Evolutionary conservation across 2,329 filamentous ascomycete species (phyloP), one percentile per base, ranked within the genome.

Genomic region (Emergomyces orientalis): DNA sequence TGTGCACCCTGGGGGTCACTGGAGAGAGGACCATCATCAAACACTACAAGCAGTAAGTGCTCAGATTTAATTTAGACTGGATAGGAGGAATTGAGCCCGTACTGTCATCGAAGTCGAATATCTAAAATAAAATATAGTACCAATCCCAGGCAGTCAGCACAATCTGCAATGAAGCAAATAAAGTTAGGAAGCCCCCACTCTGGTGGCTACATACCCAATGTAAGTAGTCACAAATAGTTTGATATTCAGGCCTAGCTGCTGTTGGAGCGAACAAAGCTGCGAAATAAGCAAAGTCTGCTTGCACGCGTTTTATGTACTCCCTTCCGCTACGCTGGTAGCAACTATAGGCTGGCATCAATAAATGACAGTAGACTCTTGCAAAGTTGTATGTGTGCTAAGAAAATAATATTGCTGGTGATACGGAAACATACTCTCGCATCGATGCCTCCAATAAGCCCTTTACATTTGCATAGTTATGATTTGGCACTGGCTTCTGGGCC

Each of bases 211-310:
- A 25, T 69, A 65, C 71, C 70, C 32, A 56, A 25, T 37, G 32
- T 2, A 56, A 22, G 22, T 56, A 73, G 34, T 72, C 71, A 51
- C 66, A 66, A 49, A 72, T 64, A 32, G 67, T 70, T 37, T 66
- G 65, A 22, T 69, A 66, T 39, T 70, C 67, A 19, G 68, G 64
- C 9, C 61, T 61, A 7, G 64, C 67, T 7, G 68, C 70, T 22
- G 68, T 54, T 1, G 71, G 70, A 13, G 63, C 70, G 49, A 66
- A 66, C n/a, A 70, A 64, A 1, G 70, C 64, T 41, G 66, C 69
- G 60, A 68, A 68, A 59, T 69, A 71, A 4, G 69, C 63, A 43
- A 73, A 72, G 56, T 73, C 67, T 1, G 67, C 65, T 11, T 62
- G 59, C 3, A 45, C 43, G 30, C 67, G 65, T 7, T 61, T 67